phyloP scores from a whole-genome alignment of 176 grass and related monocot species.

The Hyparrhenia diplandra region DNA sequence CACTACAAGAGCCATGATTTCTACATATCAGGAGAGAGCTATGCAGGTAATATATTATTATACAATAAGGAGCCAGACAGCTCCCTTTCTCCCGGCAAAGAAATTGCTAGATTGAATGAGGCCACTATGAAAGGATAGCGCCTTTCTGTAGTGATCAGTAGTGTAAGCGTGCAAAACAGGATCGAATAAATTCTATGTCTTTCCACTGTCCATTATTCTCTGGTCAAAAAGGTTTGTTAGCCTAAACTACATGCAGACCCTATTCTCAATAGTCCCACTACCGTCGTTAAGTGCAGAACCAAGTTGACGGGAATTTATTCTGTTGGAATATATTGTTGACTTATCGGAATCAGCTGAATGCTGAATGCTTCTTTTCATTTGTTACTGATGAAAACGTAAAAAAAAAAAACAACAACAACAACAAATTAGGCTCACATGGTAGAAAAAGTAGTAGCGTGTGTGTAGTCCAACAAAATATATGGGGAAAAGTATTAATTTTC shows the following conservation, averaged over 20 bases:
- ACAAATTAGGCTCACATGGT: neutral
- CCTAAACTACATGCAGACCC: conserved; percentile 12
- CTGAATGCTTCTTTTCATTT: neutral
- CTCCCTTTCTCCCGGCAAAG: conserved; percentile 26
- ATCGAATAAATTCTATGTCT: conserved; percentile 23
- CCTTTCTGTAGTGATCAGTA: conserved; percentile 22
- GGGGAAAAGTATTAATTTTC: neutral
- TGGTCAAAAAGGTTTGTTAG: conserved; percentile 26
- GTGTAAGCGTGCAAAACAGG: conserved; percentile 24
- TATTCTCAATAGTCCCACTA: conserved; percentile 29
- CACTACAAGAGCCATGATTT: conserved; percentile 40
- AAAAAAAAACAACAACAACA: neutral
- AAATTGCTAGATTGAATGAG: conserved; percentile 29
- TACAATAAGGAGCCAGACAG: conserved; percentile 11
- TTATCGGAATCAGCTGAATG: neutral
- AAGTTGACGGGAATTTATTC: conserved; percentile 18
- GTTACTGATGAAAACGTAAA: neutral
- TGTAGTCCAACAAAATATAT: neutral
- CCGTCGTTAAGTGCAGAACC: neutral
- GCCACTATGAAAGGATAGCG: neutral
- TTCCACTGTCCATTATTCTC: conserved; percentile 23
- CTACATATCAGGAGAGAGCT: conserved; percentile 50
- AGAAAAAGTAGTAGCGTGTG: neutral
- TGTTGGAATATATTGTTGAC: neutral
- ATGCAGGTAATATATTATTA: conserved; percentile 31